A percentile compares a stretch with the other conserved stretches of the same genome.
These are phyloP conservation scores for Pseudomassariella vexata DNA, from an alignment of 2,329 filamentous ascomycete genomes.

Conservation along the genomic window DNA sequence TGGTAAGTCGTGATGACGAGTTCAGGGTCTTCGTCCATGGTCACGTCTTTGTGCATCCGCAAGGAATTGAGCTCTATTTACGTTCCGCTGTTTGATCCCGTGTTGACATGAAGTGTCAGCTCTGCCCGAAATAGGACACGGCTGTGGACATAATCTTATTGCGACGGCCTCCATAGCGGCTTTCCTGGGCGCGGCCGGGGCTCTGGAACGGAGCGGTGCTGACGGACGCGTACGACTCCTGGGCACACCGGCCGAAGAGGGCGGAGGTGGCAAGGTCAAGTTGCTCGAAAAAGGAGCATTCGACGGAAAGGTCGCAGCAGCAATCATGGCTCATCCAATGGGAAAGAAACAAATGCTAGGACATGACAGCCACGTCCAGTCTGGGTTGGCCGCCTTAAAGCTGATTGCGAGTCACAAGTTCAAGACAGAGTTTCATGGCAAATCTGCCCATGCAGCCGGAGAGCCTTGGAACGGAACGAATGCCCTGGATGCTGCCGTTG, in stretches of 20 bases:
- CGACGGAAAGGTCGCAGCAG: slow-evolving; percentile 17
- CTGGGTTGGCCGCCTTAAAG: slow-evolving; percentile 20
- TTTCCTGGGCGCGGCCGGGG: slow-evolving; percentile 30
- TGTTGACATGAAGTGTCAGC: too few species aligned
- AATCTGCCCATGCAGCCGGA: slow-evolving; percentile 27
- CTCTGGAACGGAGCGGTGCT: slow-evolving; percentile 19
- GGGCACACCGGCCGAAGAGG: slow-evolving; percentile 38
- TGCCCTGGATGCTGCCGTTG: slow-evolving; percentile 30
- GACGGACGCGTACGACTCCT: slow-evolving; percentile 32
- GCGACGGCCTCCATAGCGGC: slow-evolving; percentile 32
- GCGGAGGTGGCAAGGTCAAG: slow-evolving; percentile 34
- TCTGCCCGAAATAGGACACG: slow-evolving; percentile 37
- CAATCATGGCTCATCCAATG: slow-evolving; percentile 24
- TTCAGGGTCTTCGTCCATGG: too few species aligned
- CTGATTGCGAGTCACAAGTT: slow-evolving; percentile 27
- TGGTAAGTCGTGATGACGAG: too few species aligned
- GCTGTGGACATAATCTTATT: slow-evolving; percentile 40
- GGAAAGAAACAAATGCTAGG: slow-evolving; percentile 4
- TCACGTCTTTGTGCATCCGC: too few species aligned
- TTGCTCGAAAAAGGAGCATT: slow-evolving; percentile 28
- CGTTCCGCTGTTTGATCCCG: too few species aligned
- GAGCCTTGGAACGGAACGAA: slow-evolving; percentile 31
- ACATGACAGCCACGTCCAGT: slow-evolving; percentile 5
- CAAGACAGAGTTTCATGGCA: slow-evolving; percentile 25
- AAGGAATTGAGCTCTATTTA: too few species aligned